Evolutionary conservation across 2,329 filamentous ascomycete genomes (phyloP), one percentile per base, ranked within the genome.

Genomic region (Huntiella moniliformis): DNA sequence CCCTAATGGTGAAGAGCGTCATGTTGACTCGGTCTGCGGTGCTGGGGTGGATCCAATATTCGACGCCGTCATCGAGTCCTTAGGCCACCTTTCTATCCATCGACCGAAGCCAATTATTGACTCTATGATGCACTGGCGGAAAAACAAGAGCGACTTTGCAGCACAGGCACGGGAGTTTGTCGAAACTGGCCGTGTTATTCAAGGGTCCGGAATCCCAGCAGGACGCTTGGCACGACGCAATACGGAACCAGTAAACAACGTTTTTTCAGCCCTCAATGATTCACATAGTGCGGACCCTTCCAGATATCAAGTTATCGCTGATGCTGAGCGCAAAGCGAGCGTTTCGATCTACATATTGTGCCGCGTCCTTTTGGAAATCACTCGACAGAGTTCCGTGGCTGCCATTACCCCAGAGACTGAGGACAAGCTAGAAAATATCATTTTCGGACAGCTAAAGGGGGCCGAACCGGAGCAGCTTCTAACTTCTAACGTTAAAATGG

Each of bases 51-150:
- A 98, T 58, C 72, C 79, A 1, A 77, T 75, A 8, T 98, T 98
- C 58, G 91, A 98, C 60, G 88, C 96, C 62, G 74, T 94, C 55
- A 92, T 98, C 52, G 77, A 79, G 22, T 91, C 92, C 12, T 70
- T 98, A 35, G 91, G 91, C 3, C 88, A 96, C 58, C 94, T 98
- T 56, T 85, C 88, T 45, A 82, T 85, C 49, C 82, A 87, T 53
- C 93, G 92, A 57, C 92, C 92, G 4, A 96, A 93, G 58, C 83
- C 86, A 4, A 64, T 98, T 44, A 95, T 98, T 56, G 91, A 98
- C 61, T 87, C 84, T 15, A 86, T 98, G 60, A 98, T 98, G 84
- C 73, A 93, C 31, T 98, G 91, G 91, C 78, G 91, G 47, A 96
- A 95, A 61, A 83, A 77, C 52, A 96, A 96, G 65, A 93, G 86